Evolutionary conservation across 2,329 filamentous ascomycete species (phyloP).

Genomic region (Amesomyces nigricolor): DNA sequence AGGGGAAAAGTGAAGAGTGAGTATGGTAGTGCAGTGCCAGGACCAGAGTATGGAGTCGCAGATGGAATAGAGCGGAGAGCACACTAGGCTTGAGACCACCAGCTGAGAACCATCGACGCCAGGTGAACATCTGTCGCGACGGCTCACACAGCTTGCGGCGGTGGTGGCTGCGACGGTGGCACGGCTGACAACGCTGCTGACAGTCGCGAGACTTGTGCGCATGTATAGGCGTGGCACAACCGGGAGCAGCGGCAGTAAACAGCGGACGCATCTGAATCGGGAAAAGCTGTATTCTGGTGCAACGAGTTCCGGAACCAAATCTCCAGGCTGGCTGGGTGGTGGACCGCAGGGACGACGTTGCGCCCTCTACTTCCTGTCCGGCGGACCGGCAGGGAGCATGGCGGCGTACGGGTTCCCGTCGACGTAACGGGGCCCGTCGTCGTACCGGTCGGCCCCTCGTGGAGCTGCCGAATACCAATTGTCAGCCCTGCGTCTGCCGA

Average conservation of each 20-base stretch:
- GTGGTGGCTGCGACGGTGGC: constrained; percentile 2
- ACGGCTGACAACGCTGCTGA: neutral
- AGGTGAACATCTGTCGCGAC: neutral
- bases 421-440: constrained; percentile 42
- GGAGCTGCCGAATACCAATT: constrained; percentile 41
- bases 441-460: constrained; percentile 35
- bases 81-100: neutral
- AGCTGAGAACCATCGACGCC: neutral
- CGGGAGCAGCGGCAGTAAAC: neutral
- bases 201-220: constrained; percentile 2
- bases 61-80: neutral
- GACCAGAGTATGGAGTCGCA: constrained; percentile 13
- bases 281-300: constrained; percentile 5
- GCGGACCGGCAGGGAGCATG: constrained; percentile 38
- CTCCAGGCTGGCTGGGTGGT: neutral
- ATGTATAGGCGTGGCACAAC: constrained; percentile 12
- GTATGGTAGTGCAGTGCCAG: constrained; percentile 3
- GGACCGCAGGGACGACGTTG: neutral
- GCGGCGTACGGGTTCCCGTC: constrained; percentile 44
- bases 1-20: neutral
- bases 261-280: neutral
- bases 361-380: constrained; percentile 33
- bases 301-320: neutral
- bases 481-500: constrained; percentile 38
- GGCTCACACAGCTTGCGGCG: constrained; percentile 1